These are phyloP conservation scores for Albizia julibrissin DNA, from an alignment of 306 rosid genomes.

Conservation along the genomic window DNA sequence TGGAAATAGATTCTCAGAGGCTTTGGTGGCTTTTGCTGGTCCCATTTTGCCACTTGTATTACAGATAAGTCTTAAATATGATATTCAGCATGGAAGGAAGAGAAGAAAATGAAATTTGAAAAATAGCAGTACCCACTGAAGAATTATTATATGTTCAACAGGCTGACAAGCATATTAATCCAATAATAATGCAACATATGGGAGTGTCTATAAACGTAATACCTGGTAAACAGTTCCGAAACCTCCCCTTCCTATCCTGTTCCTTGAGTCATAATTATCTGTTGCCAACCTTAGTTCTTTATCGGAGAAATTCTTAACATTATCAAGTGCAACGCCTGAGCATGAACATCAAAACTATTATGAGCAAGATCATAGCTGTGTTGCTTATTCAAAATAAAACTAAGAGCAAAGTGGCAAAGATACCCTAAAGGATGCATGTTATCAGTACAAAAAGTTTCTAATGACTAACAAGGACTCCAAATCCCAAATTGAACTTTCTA, in stretches of 20 bases:
- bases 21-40: neutral
- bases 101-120: constrained; percentile 6
- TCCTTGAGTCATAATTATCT: constrained; percentile 59
- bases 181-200: constrained; percentile 25
- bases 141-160: constrained; percentile 27
- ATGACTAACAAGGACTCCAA: neutral
- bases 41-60: constrained; percentile 21
- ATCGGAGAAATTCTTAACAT: constrained; percentile 60
- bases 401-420: neutral
- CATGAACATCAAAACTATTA: constrained; percentile 9
- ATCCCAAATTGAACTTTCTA: neutral
- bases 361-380: neutral
- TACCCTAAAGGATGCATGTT: neutral
- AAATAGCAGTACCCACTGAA: constrained; percentile 9
- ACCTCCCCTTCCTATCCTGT: constrained; percentile 89
- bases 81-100: constrained; percentile 4
- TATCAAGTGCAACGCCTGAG: constrained; percentile 56
- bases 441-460: neutral
- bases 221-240: constrained; percentile 95
- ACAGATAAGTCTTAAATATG: constrained; percentile 3
- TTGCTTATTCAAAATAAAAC: neutral
- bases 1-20: constrained; percentile 5
- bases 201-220: constrained; percentile 22
- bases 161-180: constrained; percentile 26
- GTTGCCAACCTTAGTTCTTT: constrained; percentile 75